A percentile compares a stretch with the other conserved stretches of the same genome.
These are phyloP conservation scores for Emericellopsis atlantica DNA, from an alignment of 2,329 filamentous ascomycete species.

Conservation along the genomic window DNA sequence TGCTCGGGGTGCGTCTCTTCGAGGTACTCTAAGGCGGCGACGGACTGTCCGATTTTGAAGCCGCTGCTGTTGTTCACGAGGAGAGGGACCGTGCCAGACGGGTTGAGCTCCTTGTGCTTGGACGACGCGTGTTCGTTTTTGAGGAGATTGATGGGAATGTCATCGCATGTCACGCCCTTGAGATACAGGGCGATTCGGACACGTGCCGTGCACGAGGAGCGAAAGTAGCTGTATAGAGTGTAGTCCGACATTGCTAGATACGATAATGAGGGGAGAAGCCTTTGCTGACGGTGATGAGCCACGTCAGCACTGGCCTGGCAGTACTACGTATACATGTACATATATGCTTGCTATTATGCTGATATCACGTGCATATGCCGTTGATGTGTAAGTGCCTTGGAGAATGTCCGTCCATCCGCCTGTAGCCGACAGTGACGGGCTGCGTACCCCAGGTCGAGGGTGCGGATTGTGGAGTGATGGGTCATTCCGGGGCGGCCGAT, in stretches of 20 bases:
- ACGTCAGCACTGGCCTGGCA: no score
- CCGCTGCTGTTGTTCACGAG: constrained; percentile 23
- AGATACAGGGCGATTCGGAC: constrained; percentile 46
- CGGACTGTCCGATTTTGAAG: constrained; percentile 39
- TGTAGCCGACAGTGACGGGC: no score
- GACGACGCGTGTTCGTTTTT: constrained; percentile 34
- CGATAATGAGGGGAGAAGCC: background rate
- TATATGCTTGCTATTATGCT: no score
- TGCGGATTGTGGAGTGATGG: no score
- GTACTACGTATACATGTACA: no score
- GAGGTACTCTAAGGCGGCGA: constrained; percentile 49
- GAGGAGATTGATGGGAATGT: constrained; percentile 38
- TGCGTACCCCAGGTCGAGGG: no score
- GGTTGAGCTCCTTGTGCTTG: constrained; percentile 34
- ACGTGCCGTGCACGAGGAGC: constrained; percentile 49
- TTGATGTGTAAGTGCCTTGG: no score
- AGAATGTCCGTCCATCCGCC: no score
- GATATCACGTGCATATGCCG: no score
- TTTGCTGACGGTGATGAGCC: background rate
- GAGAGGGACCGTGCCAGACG: constrained; percentile 40
- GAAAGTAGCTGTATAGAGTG: constrained; percentile 46
- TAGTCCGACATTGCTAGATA: constrained; percentile 11
- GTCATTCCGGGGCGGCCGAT: no score
- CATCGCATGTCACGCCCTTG: constrained; percentile 36
- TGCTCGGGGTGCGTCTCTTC: constrained; percentile 36